Percentiles rank a stretch among this genome's conserved stretches.
phyloP scores from a whole-genome alignment of 2,329 filamentous ascomycete genomes.

The Salinomyces thailandicus region DNA sequence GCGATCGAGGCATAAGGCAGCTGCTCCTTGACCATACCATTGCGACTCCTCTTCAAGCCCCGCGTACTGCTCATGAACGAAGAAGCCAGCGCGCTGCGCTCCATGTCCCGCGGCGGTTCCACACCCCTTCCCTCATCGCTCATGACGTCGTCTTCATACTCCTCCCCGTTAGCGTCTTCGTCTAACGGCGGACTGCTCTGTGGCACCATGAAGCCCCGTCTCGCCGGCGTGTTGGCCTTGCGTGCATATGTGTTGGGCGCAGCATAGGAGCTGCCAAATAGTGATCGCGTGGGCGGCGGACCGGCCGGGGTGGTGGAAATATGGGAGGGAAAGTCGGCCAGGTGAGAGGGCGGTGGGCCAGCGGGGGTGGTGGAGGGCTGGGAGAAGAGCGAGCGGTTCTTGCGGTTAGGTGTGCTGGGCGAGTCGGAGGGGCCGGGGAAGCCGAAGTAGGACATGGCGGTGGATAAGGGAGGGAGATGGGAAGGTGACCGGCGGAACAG shows the following conservation, averaged over 20 bases:
- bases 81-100: slow-evolving; percentile 10
- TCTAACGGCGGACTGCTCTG: slow-evolving; percentile 29
- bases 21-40: slow-evolving; percentile 29
- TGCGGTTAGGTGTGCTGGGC: slow-evolving; percentile 20
- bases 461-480: too few species aligned
- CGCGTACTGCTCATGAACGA: slow-evolving; percentile 18
- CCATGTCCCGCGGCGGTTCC: slow-evolving; percentile 7
- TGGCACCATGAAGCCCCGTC: slow-evolving; percentile 26
- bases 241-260: slow-evolving; percentile 20
- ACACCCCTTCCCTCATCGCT: slow-evolving; percentile 5
- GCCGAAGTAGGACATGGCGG: too few species aligned
- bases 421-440: slow-evolving; percentile 10
- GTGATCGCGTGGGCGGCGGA: slow-evolving; percentile 23
- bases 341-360: slow-evolving; percentile 24
- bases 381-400: slow-evolving; percentile 13
- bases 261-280: slow-evolving; percentile 25
- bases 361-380: slow-evolving; percentile 28
- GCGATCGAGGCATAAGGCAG: slow-evolving; percentile 60
- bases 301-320: slow-evolving; percentile 27
- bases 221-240: slow-evolving; percentile 11
- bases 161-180: slow-evolving; percentile 28
- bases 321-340: slow-evolving; percentile 19
- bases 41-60: slow-evolving; percentile 30
- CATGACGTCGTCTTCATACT: slow-evolving; percentile 17
- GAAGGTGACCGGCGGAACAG: too few species aligned